These are phyloP conservation scores for Dipsacomyces acuminosporus DNA, from an alignment of 371 early-diverging fungal genomes.

Conservation along the genomic window DNA sequence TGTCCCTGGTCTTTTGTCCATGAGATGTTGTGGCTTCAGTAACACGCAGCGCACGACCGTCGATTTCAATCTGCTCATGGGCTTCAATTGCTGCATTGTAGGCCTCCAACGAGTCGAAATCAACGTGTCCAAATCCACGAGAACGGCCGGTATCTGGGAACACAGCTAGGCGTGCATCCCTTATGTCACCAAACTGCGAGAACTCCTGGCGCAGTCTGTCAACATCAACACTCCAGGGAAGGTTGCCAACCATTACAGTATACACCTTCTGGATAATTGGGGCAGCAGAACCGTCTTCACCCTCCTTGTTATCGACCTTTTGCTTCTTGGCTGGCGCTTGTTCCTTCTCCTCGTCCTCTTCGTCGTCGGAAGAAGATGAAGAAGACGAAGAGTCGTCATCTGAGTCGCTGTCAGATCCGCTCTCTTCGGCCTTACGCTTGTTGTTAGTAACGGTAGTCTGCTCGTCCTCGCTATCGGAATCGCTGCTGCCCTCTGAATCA, in stretches of 20 bases:
- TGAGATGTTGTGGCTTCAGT: slow-evolving; percentile 49
- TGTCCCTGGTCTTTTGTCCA: slow-evolving; percentile 65
- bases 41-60: slow-evolving; percentile 51
- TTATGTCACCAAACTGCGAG: too few relatives aligned
- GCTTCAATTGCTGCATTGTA: slow-evolving; percentile 18
- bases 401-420: not conserved
- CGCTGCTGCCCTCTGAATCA: not conserved
- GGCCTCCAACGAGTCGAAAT: slow-evolving; percentile 53
- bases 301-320: not conserved
- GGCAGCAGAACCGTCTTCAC: too few relatives aligned
- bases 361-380: slow-evolving; percentile 1
- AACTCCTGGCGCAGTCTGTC: too few relatives aligned
- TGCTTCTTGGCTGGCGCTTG: slow-evolving; percentile 4
- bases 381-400: too few relatives aligned
- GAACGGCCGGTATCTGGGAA: slow-evolving; percentile 73
- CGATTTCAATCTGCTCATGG: slow-evolving; percentile 1
- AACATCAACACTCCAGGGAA: too few relatives aligned
- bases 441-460: not conserved
- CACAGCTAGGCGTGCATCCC: too few relatives aligned
- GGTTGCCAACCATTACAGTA: too few relatives aligned
- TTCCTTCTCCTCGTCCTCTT: slow-evolving; percentile 1
- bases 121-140: slow-evolving; percentile 80
- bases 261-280: too few relatives aligned
- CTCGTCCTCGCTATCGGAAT: not conserved
- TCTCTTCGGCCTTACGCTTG: not conserved